These are phyloP conservation scores for Dittrichia graveolens DNA, from an alignment of 129 eudicot genomes.

Conservation along the genomic window DNA sequence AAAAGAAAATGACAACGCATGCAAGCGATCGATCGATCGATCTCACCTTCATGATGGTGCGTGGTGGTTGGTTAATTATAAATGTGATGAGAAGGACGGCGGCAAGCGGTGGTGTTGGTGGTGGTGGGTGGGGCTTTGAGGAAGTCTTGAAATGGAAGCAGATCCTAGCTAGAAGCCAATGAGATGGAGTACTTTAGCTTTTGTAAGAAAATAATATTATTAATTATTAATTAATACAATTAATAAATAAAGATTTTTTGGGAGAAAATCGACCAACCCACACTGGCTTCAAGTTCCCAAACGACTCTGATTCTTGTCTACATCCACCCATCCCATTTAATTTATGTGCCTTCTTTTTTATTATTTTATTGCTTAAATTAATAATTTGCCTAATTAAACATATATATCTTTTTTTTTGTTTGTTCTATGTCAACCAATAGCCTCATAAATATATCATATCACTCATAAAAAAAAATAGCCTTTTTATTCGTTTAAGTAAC, in stretches of 20 bases:
- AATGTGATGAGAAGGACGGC: background rate
- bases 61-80: background rate
- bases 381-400: too few species aligned
- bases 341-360: conserved; percentile 13
- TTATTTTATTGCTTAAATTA: background rate
- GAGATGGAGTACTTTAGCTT: too few species aligned
- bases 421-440: too few species aligned
- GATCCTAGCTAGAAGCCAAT: conserved; percentile 69
- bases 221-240: too few species aligned
- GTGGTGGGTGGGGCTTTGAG: conserved; percentile 10
- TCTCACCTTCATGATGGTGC: conserved; percentile 77
- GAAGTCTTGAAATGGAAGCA: conserved; percentile 40
- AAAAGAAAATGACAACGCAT: background rate
- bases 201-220: too few species aligned
- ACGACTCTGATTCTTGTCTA: conserved; percentile 30
- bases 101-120: conserved; percentile 8
- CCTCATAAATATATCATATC: too few species aligned
- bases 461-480: too few species aligned
- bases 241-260: too few species aligned
- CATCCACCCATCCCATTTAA: conserved; percentile 34
- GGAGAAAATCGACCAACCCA: conserved; percentile 41
- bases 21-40: too few species aligned
- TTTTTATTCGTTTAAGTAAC: too few species aligned
- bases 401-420: too few species aligned
- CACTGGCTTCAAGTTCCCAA: conserved; percentile 63